A percentile compares a stretch with the other conserved stretches of the same genome.
Conservation (phyloP, 2,329 filamentous ascomycete species). For the Escovopsis sp. region DNA sequence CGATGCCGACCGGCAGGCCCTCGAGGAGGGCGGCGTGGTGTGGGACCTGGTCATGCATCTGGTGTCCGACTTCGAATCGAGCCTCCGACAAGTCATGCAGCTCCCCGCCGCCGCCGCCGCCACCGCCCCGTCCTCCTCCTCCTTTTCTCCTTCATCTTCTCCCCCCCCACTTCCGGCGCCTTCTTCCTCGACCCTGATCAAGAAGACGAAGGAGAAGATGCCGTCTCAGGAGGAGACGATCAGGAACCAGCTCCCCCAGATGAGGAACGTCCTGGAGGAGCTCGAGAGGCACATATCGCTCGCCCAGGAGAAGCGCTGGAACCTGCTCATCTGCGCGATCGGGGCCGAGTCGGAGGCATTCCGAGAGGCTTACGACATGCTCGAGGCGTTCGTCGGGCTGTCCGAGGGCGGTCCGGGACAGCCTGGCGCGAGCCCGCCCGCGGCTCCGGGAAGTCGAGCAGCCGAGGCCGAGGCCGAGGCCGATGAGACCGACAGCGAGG, state of each 20-base stretch:
- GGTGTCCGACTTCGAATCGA: conserved; percentile 50
- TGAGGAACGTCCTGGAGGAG: conserved; percentile 39
- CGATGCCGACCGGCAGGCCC: conserved; percentile 45
- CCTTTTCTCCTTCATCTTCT: background rate
- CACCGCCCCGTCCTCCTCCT: conserved; percentile 6
- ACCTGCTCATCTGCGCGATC: conserved; percentile 58
- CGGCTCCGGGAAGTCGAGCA: background rate
- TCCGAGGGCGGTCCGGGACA: background rate
- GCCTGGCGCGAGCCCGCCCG: too few relatives aligned
- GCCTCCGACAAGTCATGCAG: conserved; percentile 42
- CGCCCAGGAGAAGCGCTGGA: conserved; percentile 53
- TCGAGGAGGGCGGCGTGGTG: conserved; percentile 50
- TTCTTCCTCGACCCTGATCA: too few relatives aligned
- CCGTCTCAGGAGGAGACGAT: conserved; percentile 23
- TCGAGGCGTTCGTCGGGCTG: conserved; percentile 19
- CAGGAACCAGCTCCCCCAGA: conserved; percentile 33
- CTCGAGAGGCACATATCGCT: conserved; percentile 38
- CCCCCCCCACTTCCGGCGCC: background rate
- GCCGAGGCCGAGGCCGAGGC: conserved; percentile 3
- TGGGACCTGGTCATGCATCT: conserved; percentile 49
- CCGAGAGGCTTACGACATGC: conserved; percentile 40
- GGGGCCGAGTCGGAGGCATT: conserved; percentile 60
- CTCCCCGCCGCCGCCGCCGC: background rate
- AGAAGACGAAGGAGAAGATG: conserved; percentile 17
- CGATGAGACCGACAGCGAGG: conserved; percentile 12